Base-by-base conservation (phyloP, 805 yeast species). In the Kurtzmaniella cleridarum region DNA sequence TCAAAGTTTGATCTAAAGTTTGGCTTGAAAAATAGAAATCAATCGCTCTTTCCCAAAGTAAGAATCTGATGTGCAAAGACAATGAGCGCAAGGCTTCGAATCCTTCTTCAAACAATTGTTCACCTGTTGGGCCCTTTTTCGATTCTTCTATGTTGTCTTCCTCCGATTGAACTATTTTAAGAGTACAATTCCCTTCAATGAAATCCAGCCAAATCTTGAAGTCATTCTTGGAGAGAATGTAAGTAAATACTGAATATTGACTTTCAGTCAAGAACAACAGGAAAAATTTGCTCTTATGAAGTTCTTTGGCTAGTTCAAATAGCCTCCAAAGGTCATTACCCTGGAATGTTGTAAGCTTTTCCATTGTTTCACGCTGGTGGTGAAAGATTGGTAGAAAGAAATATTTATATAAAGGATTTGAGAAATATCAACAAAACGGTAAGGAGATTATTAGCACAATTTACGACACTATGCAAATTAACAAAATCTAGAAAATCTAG, bases 41-140 rank as follows among this genome's bases (percentile, higher is more conserved):
- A 8, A 79, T 69, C 15, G 83, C 89, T 53, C 76, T 79, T 49
- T 84, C 90, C 78, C 86, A 84, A 17, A 84, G 61, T 10, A 83
- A 69, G 47, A 81, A 83, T 45, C 91, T 65, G 16, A 83, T 60
- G 44, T 77, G 83, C 35, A 83, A 62, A 5, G 88, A 81, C 31
- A 84, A 46, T 35, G 56, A 41, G 30, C 54, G 53, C 16, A 63
- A 43, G 18, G 66, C 57, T 15, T 49, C 52, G 11, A 45, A 23
- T 45, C 57, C 79, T 62, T 55, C 82, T 64, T 74, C 55, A 60
- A 73, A 41, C 36, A 65, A 41, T 47, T 66, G 51, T 45, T 66
- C 63, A 23, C 35, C 27, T 12, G 35, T 35, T 28, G 26, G n/a
- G 5, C 23, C 33, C 23, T 30, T n/a, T 11, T n/a, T n/a, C 8